Conservation (phyloP, 305 asterid species). For the Solanum hybrid region DNA sequence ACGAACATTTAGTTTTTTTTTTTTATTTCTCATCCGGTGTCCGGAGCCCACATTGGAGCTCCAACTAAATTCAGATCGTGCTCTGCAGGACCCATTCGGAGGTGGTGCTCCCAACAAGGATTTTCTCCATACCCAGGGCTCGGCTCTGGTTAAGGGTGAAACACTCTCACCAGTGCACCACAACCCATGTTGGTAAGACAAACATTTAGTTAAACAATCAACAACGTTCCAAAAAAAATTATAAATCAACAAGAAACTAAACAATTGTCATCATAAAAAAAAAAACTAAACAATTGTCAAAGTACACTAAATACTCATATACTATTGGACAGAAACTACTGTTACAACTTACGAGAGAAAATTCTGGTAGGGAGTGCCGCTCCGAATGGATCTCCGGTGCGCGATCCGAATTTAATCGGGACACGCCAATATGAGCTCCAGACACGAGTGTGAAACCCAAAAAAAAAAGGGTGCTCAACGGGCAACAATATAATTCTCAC, state of each 20-base stretch:
- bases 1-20: neutral
- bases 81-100: no score
- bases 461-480: neutral
- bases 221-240: neutral
- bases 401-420: rapidly evolving
- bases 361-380: neutral
- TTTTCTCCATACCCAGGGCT: no score
- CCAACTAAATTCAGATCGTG: no score
- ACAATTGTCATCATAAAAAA: neutral
- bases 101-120: no score
- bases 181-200: no score
- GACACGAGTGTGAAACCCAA: neutral
- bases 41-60: no score
- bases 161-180: no score
- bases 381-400: neutral
- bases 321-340: neutral
- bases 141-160: no score
- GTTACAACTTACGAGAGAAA: neutral
- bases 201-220: neutral
- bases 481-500: neutral
- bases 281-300: neutral
- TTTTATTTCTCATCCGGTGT: no score
- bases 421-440: neutral
- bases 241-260: neutral
- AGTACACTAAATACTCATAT: neutral